Base-by-base conservation (phyloP, 148 eudicot species). In the Vaccinium myrtillus region DNA sequence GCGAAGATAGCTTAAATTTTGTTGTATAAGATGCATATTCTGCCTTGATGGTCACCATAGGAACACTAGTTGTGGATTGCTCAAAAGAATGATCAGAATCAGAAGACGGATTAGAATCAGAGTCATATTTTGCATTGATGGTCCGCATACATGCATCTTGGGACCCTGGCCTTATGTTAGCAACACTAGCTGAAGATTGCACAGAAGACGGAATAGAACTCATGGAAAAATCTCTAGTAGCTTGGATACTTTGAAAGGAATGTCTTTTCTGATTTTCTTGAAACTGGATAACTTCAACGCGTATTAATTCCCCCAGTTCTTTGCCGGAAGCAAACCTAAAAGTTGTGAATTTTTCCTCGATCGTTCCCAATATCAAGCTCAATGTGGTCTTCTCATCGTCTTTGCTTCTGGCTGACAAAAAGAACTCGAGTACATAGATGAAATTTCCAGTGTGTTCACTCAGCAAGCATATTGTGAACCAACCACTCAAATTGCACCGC, bases 391-490 rank as follows among this genome's bases (percentile, higher is more conserved):
- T 59, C 65, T 59, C 65, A 19, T 59, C 8, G 2, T 19, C 21
- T 18, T 56, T 0, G n/a, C 1, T 19, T n/a, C 9, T 59, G 6
- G 8, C 0, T 0, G 8, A 23, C 6, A 59, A 59, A 19, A 59
- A 59, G 9, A 59, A 19, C 65, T 59, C 65, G 6, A 59, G 23
- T 1, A 19, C 23, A 2, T 18, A 59, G 1, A 6, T 6, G 18
- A 18, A 2, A 18, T 59, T 23, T 19, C 65, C 9, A 59, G 9
- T 59, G 58, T 14, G 3, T 13, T 5, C 3, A 3, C 18, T 54
- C 13, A 3, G 58, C 58, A 54, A 54, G 39, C 86, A 83, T 19
- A 87, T 77, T 30, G 90, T 85, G 30, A 88, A 87, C 36, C 65
- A 50, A 16, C 86, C 69, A n/a, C 36, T 21, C 0, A 88, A 8